Evolutionary conservation across 2,329 filamentous ascomycete species (phyloP), one percentile per base, ranked within the genome.

Genomic region (Diplodia corticola): DNA sequence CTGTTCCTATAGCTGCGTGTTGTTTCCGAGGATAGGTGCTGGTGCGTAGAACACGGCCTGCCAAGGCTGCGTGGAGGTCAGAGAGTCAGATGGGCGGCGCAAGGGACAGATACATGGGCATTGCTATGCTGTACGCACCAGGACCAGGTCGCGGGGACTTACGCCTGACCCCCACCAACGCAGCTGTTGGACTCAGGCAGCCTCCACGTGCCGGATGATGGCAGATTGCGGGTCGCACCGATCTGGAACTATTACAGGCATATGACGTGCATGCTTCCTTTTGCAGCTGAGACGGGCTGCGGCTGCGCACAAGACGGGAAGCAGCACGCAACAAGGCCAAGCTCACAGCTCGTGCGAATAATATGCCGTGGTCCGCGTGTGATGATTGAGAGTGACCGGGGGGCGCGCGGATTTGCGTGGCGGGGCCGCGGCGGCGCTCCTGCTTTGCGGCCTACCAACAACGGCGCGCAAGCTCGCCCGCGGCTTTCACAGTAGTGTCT

Each of bases 261-360:
- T 49, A 49, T 61, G 57, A 61, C 44, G 57, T 13, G 26, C 13
- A 17, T 61, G 57, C 24, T 49, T 61, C 33, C 24, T 28, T 61
- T 12, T 33, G 26, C 10, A 17, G 28, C 35, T 61, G 57, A 10
- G 33, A 49, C 57, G 28, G 53, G 2, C 53, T 30, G 53, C 33
- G 4, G 15, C 53, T 53, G 51, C 30, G 30, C 28, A 20, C 9
- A 35, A 35, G n/a, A 51, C 22, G 48, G n/a, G 48, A 26, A 12
- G 48, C 9, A 50, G 48, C 48, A 50, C 10, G 6, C 26, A n/a
- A 26, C 4, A 30, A 51, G 20, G 3, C 24, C 55, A 1, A 2
- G 15, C 15, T n/a, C n/a, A n/a, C 30, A 20, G 17, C 15, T 22
- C 37, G 33, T 15, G 20, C 12, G 24, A 17, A 3, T n/a, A n/a